Percentiles rank a stretch among this genome's conserved stretches.
These are phyloP conservation scores for Auriscalpium orientale DNA, from an alignment of 768 basidiomycete genomes.

Conservation along the genomic window DNA sequence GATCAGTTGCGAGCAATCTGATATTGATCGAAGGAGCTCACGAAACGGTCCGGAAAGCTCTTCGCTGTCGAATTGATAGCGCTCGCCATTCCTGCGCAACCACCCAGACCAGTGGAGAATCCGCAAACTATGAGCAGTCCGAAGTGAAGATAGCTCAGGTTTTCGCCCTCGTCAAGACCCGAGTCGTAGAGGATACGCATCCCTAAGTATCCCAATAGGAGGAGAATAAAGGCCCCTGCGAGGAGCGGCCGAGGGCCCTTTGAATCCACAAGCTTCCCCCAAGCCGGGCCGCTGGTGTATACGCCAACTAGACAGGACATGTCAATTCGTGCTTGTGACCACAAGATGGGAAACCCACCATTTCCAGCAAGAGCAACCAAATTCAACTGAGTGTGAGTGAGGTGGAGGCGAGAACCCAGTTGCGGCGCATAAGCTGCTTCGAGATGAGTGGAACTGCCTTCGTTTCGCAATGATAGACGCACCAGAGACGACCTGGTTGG, in stretches of 20 bases:
- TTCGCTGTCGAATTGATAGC: conserved; percentile 79
- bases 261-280: conserved; percentile 72
- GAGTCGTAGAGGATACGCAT: conserved; percentile 61
- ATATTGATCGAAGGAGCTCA: conserved; percentile 27
- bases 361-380: conserved; percentile 77
- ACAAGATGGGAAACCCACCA: conserved; percentile 33
- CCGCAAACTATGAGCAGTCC: conserved; percentile 50
- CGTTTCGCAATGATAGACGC: conserved; percentile 1
- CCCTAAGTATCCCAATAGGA: conserved; percentile 68
- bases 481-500: conserved; percentile 32
- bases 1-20: neutral
- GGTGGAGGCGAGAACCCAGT: conserved; percentile 63
- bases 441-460: neutral
- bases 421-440: conserved; percentile 76
- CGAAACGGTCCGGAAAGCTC: conserved; percentile 64
- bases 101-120: conserved; percentile 72
- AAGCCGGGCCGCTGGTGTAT: conserved; percentile 66
- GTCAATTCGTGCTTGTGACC: neutral
- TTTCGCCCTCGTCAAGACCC: conserved; percentile 25
- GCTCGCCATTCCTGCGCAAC: conserved; percentile 62
- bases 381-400: conserved; percentile 78
- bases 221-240: conserved; percentile 45
- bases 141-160: conserved; percentile 36
- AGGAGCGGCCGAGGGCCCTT: conserved; percentile 68
- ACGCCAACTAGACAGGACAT: conserved; percentile 51